A percentile compares a stretch with the other conserved stretches of the same genome.
Evolutionary conservation across 2,329 filamentous ascomycete genomes (phyloP).

Genomic region (Monilinia fructigena): DNA sequence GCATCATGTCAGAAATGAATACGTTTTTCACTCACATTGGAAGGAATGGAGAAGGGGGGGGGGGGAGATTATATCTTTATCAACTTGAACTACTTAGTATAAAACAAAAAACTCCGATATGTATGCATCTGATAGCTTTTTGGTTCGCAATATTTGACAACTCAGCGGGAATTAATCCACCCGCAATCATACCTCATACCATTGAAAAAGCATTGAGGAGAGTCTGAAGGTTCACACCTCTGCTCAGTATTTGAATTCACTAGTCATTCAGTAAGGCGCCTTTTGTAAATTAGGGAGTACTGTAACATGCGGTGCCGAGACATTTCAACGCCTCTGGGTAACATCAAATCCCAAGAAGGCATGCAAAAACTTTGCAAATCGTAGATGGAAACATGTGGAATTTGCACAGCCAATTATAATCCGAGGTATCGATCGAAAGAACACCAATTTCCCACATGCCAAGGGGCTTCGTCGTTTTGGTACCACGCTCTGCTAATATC

Average conservation of each 20-base stretch:
- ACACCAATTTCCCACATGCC: conserved; percentile 11
- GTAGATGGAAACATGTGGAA: conserved; percentile 4
- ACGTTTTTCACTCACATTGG: conserved; percentile 1
- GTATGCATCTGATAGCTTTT: conserved; percentile 18
- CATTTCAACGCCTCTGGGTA: conserved; percentile 15
- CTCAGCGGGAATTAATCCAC: conserved; percentile 13
- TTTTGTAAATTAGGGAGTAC: conserved; percentile 5
- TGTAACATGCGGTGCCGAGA: conserved; percentile 14
- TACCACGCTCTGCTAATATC: conserved; percentile 12
- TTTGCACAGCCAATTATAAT: conserved; percentile 10
- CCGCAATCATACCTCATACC: conserved; percentile 9
- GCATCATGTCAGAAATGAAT: conserved; percentile 8
- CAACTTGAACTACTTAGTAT: neutral
- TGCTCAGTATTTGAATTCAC: conserved; percentile 11
- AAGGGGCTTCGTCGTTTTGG: conserved; percentile 2
- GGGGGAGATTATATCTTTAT: neutral
- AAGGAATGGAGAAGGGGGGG: neutral
- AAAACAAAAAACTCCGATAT: conserved; percentile 3
- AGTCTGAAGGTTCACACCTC: neutral
- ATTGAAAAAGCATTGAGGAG: neutral
- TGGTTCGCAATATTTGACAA: neutral
- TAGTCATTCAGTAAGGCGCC: conserved; percentile 2
- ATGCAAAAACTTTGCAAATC: neutral
- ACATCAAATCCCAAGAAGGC: conserved; percentile 11
- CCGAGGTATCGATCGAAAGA: conserved; percentile 6